Evolutionary conservation across 2,329 filamentous ascomycete species (phyloP).

Genomic region (Colletotrichum sp.): DNA sequence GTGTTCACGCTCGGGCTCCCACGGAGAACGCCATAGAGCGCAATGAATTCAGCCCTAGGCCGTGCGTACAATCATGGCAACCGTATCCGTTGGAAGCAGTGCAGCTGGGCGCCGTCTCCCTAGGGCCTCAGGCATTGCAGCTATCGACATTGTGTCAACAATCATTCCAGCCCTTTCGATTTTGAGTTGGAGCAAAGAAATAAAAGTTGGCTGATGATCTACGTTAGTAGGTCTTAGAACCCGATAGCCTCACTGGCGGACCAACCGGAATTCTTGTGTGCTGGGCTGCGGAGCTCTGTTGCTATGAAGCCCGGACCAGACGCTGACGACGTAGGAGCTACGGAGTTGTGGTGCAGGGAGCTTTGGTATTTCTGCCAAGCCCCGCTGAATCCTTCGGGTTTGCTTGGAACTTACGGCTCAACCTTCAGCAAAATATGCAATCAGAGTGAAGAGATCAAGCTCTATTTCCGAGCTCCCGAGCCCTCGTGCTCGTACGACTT

Average conservation of each 20-base stretch:
- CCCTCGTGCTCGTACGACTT: neutral
- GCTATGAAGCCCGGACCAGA: neutral
- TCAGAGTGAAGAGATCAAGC: neutral
- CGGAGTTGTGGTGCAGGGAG: neutral
- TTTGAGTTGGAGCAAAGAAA: neutral
- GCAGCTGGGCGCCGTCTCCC: neutral
- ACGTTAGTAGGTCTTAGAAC: neutral
- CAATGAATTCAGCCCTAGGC: neutral
- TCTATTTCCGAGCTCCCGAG: neutral
- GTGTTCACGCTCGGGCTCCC: neutral
- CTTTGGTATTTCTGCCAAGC: neutral
- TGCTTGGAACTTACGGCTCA: neutral
- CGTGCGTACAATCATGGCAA: neutral
- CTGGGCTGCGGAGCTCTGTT: neutral
- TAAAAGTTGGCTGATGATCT: neutral
- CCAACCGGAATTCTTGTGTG: neutral
- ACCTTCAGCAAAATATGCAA: neutral
- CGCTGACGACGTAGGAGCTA: neutral
- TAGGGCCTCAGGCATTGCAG: neutral
- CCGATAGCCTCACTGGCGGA: neutral
- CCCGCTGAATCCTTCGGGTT: neutral
- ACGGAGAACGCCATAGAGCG: neutral
- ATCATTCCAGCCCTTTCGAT: neutral
- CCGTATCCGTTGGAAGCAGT: neutral
- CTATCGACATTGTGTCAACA: neutral